Conservation (phyloP, 208 protist species). For the Willaertia magna region DNA sequence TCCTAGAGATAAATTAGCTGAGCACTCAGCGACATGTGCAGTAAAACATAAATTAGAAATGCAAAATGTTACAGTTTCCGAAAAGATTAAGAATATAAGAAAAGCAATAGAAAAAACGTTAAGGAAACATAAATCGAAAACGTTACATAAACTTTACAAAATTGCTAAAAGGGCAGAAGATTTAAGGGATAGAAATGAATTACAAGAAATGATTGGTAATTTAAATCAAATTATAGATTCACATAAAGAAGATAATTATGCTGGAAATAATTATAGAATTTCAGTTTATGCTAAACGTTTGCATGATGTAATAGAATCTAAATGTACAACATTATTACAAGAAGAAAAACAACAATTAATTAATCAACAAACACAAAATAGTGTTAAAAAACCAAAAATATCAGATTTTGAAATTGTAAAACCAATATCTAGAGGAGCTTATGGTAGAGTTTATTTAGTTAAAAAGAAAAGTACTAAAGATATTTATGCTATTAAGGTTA, state of each 20-base stretch:
- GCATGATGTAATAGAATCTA: neutral
- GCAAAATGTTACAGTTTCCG: neutral
- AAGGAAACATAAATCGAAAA: neutral
- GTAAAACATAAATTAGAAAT: neutral
- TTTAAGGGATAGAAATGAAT: neutral
- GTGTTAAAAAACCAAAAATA: conserved; percentile 29
- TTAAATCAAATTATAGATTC: neutral
- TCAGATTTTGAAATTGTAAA: conserved; percentile 67
- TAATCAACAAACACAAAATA: conserved; percentile 21
- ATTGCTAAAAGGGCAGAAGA: neutral
- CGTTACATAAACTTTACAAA: neutral
- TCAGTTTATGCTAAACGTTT: neutral
- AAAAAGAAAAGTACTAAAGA: conserved; percentile 18
- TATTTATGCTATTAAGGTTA: conserved; percentile 19
- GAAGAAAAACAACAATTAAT: neutral
- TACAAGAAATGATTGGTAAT: neutral
- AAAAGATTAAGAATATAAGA: neutral
- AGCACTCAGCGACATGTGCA: conserved; percentile 5
- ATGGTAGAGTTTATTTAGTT: conserved; percentile 64
- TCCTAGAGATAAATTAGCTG: neutral
- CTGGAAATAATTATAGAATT: neutral
- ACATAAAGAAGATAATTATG: neutral
- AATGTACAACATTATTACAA: neutral
- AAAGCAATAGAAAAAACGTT: neutral
- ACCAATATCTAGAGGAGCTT: conserved; percentile 67